Evolutionary conservation across 2,329 filamentous ascomycete genomes (phyloP), one percentile per base, ranked within the genome.

Genomic region (Calonectria henricotiae): DNA sequence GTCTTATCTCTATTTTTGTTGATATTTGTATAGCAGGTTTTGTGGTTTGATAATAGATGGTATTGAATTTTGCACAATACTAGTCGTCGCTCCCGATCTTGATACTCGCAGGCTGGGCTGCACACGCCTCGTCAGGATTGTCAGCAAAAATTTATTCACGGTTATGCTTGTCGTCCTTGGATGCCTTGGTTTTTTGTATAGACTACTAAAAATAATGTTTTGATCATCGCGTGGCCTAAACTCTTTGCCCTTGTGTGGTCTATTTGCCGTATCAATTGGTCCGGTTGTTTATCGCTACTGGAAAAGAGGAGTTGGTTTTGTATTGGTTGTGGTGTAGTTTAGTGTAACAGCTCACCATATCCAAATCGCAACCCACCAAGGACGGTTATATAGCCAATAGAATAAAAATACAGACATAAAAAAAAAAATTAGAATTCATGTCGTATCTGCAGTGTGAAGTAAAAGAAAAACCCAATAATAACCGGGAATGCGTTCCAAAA

Each of bases 11-110:
- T 67, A 30, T 65, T 51, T 44, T 61, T 39, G 43, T 32, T 32
- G 54, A 25, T 39, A 55, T 55, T 58, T 32, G 25, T 23, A 25
- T 37, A 62, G 54, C 61, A 43, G 41, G 51, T 54, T 67, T 51
- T 68, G n/a, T 23, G 54, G 30, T 25, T 44, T 44, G 67, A 54
- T 54, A 65, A 65, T 69, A 65, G 62, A 65, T 65, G 62, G 61
- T 30, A 20, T 60, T 62, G 62, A 25, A 44, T 63, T 69, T 68
- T 27, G 20, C 25, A 51, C 54, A 47, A 58, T 32, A 58, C 35
- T 23, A n/a, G 11, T 58, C 51, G 20, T 20, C 20, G 20, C 20
- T 15, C 51, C 15, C 13, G 20, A 30, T 25, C 35, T n/a, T 25
- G 32, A 23, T 39, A 13, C 20, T 35, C 51, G 13, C 25, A 5